phyloP scores from a whole-genome alignment of 495 filamentous ascomycete genomes.

The Neurospora sp. region DNA sequence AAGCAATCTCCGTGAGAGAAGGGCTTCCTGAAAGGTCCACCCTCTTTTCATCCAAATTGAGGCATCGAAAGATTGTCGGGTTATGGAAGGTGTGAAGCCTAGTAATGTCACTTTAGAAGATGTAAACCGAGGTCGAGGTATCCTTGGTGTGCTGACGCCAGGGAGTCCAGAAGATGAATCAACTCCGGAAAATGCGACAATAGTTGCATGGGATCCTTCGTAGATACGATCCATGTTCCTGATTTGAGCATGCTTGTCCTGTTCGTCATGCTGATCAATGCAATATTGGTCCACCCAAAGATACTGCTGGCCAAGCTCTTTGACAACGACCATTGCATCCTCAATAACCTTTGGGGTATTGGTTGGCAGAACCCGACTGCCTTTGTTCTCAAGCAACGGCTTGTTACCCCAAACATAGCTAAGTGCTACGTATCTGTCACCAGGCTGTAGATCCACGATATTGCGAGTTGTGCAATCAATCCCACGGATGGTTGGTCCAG shows the following conservation, averaged over 20 bases:
- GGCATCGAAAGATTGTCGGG: not conserved
- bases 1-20: not conserved
- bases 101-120: too few species aligned
- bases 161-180: not conserved
- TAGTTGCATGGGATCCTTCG: not conserved
- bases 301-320: not conserved
- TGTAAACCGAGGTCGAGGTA: not conserved
- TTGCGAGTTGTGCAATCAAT: not conserved
- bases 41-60: not conserved
- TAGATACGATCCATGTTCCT: not conserved
- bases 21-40: not conserved
- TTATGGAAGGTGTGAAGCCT: fast-evolving
- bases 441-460: not conserved
- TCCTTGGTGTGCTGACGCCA: not conserved
- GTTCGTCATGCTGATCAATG: slow-evolving; percentile 1
- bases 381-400: not conserved
- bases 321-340: not conserved
- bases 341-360: not conserved
- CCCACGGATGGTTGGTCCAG: not conserved
- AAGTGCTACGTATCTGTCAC: not conserved
- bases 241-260: not conserved
- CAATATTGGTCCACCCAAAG: slow-evolving; percentile 10
- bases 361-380: not conserved
- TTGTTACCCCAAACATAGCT: not conserved
- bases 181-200: not conserved